Evolutionary conservation across 2,329 filamentous ascomycete species (phyloP).

Genomic region (Chaetomiaceae sp.): DNA sequence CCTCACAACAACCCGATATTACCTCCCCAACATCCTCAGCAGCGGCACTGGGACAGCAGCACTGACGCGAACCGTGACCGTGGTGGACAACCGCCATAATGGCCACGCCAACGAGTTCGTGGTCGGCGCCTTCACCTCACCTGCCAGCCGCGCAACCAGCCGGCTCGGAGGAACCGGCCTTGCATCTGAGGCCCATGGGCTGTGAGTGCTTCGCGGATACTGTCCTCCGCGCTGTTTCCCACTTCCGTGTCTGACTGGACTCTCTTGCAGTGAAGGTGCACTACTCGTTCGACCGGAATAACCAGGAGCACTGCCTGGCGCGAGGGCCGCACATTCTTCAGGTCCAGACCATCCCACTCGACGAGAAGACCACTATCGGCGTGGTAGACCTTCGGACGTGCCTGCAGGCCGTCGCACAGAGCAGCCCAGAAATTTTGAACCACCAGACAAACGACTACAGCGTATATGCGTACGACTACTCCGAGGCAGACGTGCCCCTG

Average conservation of each 20-base stretch:
- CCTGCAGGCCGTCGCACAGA: conserved; percentile 68
- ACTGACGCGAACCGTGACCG: conserved; percentile 11
- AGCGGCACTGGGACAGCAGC: conserved; percentile 7
- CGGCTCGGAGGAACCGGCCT: conserved; percentile 24
- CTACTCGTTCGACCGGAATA: conserved; percentile 89
- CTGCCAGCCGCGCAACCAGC: conserved; percentile 15
- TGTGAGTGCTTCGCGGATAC: conserved; percentile 23
- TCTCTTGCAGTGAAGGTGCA: conserved; percentile 74
- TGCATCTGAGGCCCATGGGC: conserved; percentile 31
- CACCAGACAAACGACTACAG: conserved; percentile 76
- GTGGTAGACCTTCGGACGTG: conserved; percentile 83
- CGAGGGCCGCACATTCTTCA: conserved; percentile 73
- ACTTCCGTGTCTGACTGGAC: conserved; percentile 15
- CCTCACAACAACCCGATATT: not conserved
- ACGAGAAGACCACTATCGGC: conserved; percentile 76
- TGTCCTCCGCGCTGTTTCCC: not conserved
- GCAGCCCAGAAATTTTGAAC: conserved; percentile 78
- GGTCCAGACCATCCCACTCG: conserved; percentile 73
- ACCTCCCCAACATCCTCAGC: too few relatives aligned
- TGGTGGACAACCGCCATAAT: conserved; percentile 16
- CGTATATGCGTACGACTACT: conserved; percentile 96
- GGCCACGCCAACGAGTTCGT: conserved; percentile 21
- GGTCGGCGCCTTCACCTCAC: conserved; percentile 21
- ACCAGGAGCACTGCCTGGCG: conserved; percentile 83
- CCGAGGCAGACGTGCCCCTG: conserved; percentile 85